A percentile compares a stretch with the other conserved stretches of the same genome.
Evolutionary conservation across 768 basidiomycete species (phyloP).

Genomic region (Rhodotorula sphaerocarpa): DNA sequence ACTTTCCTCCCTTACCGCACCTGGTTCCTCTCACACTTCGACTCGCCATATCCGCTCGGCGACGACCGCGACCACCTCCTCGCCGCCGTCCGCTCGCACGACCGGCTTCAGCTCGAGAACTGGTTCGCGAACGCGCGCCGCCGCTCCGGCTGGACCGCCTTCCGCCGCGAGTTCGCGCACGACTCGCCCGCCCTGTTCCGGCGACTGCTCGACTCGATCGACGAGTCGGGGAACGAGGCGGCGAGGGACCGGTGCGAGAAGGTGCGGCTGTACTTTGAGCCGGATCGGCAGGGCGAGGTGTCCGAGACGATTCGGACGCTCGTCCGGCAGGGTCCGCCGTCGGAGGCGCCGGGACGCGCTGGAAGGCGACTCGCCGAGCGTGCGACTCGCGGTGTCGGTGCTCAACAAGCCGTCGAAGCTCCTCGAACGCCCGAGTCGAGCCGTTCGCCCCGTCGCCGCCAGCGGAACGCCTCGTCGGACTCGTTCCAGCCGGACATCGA

Average conservation of each 20-base stretch:
- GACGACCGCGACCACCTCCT: slow-evolving; percentile 5
- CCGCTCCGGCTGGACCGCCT: slow-evolving; percentile 19
- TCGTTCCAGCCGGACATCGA: not conserved
- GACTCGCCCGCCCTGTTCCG: not conserved
- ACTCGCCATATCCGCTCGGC: slow-evolving; percentile 14
- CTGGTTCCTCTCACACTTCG: slow-evolving; percentile 21
- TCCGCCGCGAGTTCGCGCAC: slow-evolving; percentile 5
- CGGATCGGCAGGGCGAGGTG: slow-evolving; percentile 2
- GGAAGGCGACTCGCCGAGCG: not conserved
- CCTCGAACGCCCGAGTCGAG: too few species aligned
- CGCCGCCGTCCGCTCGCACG: slow-evolving; percentile 2
- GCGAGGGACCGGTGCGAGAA: not conserved
- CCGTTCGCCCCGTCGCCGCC: too few species aligned
- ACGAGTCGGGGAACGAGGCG: not conserved
- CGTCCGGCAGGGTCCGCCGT: slow-evolving; percentile 5
- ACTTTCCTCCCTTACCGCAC: slow-evolving; percentile 15
- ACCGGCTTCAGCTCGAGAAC: slow-evolving; percentile 19
- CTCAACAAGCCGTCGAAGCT: too few species aligned
- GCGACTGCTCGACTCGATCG: not conserved
- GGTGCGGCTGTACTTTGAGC: slow-evolving; percentile 12
- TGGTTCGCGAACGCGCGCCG: slow-evolving; percentile 31
- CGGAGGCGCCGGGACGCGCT: not conserved
- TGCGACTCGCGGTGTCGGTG: not conserved
- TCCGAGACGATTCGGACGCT: slow-evolving; percentile 8
- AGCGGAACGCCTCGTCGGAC: not conserved